Base-by-base conservation (phyloP, 805 yeast genomes). In the Blastobotrys mokoenaii region DNA sequence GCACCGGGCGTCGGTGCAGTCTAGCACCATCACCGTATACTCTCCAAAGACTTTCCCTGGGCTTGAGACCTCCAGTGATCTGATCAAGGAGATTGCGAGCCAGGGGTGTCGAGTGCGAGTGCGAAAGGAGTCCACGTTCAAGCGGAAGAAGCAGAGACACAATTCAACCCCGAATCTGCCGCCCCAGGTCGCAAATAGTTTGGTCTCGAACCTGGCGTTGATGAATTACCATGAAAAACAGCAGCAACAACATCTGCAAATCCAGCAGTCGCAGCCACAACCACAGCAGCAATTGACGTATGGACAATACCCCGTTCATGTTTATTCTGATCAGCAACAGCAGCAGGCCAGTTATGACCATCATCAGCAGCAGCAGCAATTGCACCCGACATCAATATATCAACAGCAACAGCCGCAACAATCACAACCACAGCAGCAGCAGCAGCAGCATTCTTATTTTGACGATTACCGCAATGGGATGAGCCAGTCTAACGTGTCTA, bases 1-100 rank as follows among this genome's bases (percentile, higher is more conserved):
- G 3, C 47, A 47, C 22, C 45, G 61, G 16, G 56, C 53, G 3
- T 48, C 46, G 31, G 51, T 51, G 9, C 42, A 46, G 30, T 52
- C 61, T 2, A 51, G 57, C 38, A 39, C 50, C 15, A 44, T 62
- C 33, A 49, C 55, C 14, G 65, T 58, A 7, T 63, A 61, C 47
- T 52, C 60, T 10, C 64, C 67, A 7, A 63, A 63, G 47, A 50
- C 53, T 34, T 63, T 63, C 45, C 67, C 67, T 10, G 67, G 67
- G 7, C 53, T 63, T 17, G 55, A 51, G 39, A 57, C 57, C 12
- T 57, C 63, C 16, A 50, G 58, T 11, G 60, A 59, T 40, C 46
- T 63, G 22, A 60, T 60, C 14, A 50, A 60, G 14, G 59, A 60
- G 36, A 55, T 59, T 16, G 63, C 63, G 3, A 45, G 57, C 29